These are phyloP conservation scores for Schoenoplectus triqueter DNA, from an alignment of 202 grass and related monocot species.

Conservation along the genomic window DNA sequence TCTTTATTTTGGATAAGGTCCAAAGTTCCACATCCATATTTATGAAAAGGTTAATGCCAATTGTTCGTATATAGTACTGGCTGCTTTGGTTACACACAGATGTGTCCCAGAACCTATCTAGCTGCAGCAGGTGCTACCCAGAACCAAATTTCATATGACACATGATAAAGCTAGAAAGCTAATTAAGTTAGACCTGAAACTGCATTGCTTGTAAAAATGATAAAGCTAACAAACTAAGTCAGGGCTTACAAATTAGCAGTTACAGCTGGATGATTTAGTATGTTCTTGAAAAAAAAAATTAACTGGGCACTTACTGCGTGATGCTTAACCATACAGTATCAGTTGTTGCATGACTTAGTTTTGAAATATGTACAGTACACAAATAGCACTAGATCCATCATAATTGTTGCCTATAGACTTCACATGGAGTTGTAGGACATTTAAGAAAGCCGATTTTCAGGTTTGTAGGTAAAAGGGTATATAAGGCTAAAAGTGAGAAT, in stretches of 20 bases:
- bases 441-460: not conserved
- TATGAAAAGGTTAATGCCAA: not conserved
- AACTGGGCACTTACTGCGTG: not conserved
- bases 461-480: not conserved
- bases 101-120: not conserved
- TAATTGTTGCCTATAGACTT: not conserved
- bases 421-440: not conserved
- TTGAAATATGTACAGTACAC: not conserved
- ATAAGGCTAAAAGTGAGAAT: not conserved
- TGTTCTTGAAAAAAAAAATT: no score
- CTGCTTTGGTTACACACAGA: not conserved
- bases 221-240: not conserved
- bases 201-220: slow-evolving; percentile 1
- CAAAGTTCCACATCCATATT: not conserved
- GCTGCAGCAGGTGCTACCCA: not conserved
- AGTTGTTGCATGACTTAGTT: not conserved
- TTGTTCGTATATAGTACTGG: not conserved
- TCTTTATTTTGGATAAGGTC: slow-evolving; percentile 1
- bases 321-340: not conserved
- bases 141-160: slow-evolving; percentile 16
- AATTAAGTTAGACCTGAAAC: slow-evolving; percentile 2
- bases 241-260: slow-evolving; percentile 9
- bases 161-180: not conserved
- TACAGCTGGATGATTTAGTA: slow-evolving; percentile 10
- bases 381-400: not conserved